Base-by-base conservation (phyloP, 345 rosid genomes). In the Kandelia obovata region DNA sequence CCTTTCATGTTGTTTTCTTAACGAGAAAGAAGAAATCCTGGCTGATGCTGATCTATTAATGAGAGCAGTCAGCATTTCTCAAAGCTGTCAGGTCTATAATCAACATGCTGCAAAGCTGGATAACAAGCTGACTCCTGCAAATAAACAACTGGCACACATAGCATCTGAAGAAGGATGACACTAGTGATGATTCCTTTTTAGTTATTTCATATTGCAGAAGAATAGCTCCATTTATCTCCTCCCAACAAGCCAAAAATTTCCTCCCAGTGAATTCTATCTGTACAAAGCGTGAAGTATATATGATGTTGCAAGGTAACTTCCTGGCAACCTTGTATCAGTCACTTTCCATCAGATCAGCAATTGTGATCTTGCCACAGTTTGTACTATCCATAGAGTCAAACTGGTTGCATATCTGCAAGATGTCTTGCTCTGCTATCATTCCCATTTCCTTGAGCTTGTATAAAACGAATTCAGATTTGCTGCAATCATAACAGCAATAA, bases 361-460 rank as follows among this genome's bases (percentile, higher is more conserved):
- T 51, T 17, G 89, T 87, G 53, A 89, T 84, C 73, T 78, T 85
- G 56, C 91, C 95, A 9, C 83, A 76, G 65, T 74, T 85, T 73
- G 55, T 62, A 47, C 28, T 53, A 60, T 84, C 90, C 73, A 87
- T 34, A 47, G 64, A 58, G 68, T 87, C 89, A 65, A 87, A 89
- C 73, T 87, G 89, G 56, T 85, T 71, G 68, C 87, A 73, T 62
- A 89, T 85, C 76, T 75, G 86, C 51, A 77, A 58, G 55, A 85
- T 74, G 74, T 89, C 95, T 69, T 85, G 85, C 65, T 85, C 85
- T 63, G 83, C 74, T 71, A 89, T 74, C 74, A 77, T 89, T 43
- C 95, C 88, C 95, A 89, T 85, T 84, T 89, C 91, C 82, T 81
- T 89, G 1, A 89, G 91, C 82, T 89, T 89, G 85, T 84, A 82